A percentile compares a stretch with the other conserved stretches of the same genome.
Evolutionary conservation across 148 eudicot species (phyloP).

Genomic region (Talinum fruticosum): DNA sequence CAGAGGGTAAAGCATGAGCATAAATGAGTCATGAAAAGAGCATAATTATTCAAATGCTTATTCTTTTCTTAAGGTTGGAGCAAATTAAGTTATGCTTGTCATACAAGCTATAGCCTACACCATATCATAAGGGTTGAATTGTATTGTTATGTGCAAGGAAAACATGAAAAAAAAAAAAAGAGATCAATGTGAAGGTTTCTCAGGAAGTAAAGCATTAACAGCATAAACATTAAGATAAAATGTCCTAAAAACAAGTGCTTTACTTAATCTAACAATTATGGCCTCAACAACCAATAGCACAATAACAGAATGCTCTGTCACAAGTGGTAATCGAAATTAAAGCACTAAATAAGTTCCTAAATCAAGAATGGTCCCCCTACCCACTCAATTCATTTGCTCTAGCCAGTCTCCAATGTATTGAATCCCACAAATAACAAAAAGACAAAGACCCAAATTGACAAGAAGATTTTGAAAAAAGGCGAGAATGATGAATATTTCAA

Average conservation of each 20-base stretch:
- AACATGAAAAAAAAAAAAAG: neutral
- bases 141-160: neutral
- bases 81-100: constrained; percentile 19
- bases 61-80: constrained; percentile 24
- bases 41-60: neutral
- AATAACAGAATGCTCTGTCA: constrained; percentile 16
- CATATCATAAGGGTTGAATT: neutral
- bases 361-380: constrained; percentile 31
- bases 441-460: constrained; percentile 18
- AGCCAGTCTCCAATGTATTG: neutral
- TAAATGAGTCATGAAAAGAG: neutral
- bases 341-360: constrained; percentile 10
- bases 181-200: neutral
- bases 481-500: neutral
- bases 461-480: neutral
- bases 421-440: neutral
- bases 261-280: constrained; percentile 20
- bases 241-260: neutral
- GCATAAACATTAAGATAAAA: constrained; percentile 3
- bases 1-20: constrained; percentile 14
- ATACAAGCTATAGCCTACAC: neutral
- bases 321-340: constrained; percentile 20
- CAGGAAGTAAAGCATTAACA: neutral
- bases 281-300: neutral
- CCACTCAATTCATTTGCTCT: constrained; percentile 1